These are phyloP conservation scores for Metarhizium album DNA, from an alignment of 2,329 filamentous ascomycete species.

Conservation along the genomic window DNA sequence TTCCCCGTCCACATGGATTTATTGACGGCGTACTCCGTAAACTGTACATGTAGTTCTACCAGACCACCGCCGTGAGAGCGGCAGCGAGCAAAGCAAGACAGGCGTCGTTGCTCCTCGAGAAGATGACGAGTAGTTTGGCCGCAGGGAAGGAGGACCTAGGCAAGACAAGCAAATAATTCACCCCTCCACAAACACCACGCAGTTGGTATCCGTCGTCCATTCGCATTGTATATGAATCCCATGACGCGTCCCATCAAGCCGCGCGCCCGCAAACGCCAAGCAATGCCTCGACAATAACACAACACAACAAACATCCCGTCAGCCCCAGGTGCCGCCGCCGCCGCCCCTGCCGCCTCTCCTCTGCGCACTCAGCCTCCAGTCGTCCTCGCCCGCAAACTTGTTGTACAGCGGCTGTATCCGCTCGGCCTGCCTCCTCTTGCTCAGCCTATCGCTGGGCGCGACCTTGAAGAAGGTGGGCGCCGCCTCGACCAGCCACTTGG, in stretches of 20 bases:
- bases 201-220: no score
- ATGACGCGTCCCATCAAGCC: no score
- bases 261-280: not conserved
- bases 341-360: slow-evolving; percentile 73
- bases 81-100: no score
- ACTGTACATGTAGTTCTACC: no score
- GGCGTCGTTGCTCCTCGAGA: no score
- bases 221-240: no score
- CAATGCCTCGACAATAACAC: not conserved
- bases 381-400: slow-evolving; percentile 82
- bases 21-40: no score
- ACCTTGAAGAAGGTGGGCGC: slow-evolving; percentile 99
- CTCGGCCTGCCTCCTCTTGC: slow-evolving; percentile 88
- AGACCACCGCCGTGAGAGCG: no score
- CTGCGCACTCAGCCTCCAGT: slow-evolving; percentile 89
- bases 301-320: slow-evolving; percentile 10
- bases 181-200: no score
- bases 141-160: no score
- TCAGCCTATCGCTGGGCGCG: slow-evolving; percentile 73
- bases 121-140: no score
- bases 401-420: slow-evolving; percentile 93
- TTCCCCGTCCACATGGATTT: not conserved
- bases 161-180: no score
- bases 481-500: slow-evolving; percentile 86
- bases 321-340: slow-evolving; percentile 90